Evolutionary conservation across 495 filamentous ascomycete genomes (phyloP).

Genomic region (Xylaria curta): DNA sequence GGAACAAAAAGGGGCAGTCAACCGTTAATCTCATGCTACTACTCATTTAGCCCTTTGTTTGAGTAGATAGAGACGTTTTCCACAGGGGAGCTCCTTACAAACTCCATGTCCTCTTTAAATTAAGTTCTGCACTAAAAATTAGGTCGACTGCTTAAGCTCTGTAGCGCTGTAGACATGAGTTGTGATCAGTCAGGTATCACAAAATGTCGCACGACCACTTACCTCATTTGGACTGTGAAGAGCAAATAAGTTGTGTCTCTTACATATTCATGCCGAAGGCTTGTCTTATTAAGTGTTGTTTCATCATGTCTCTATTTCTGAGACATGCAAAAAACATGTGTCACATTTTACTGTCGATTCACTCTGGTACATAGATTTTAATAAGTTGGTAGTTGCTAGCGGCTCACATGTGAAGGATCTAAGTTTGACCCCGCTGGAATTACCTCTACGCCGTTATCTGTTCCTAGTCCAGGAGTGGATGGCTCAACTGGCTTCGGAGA

Average conservation of each 20-base stretch:
- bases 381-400: too few species aligned
- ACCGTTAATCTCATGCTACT: neutral
- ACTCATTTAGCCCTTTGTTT: neutral
- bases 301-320: neutral
- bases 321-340: neutral
- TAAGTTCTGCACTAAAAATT: neutral
- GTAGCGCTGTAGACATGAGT: neutral
- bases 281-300: neutral
- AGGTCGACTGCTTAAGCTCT: neutral
- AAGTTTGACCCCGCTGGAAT: neutral
- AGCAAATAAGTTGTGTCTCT: neutral
- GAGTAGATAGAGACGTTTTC: neutral
- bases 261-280: neutral
- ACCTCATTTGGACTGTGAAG: constrained; percentile 17
- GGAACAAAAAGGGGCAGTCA: neutral
- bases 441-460: neutral
- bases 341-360: neutral
- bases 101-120: neutral
- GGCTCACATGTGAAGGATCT: neutral
- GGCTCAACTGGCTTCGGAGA: neutral
- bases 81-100: neutral
- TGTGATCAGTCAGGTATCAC: neutral
- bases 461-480: neutral
- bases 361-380: too few species aligned
- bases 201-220: constrained; percentile 27